phyloP scores from a whole-genome alignment of 768 basidiomycete genomes.

The Dendrothele bispora region DNA sequence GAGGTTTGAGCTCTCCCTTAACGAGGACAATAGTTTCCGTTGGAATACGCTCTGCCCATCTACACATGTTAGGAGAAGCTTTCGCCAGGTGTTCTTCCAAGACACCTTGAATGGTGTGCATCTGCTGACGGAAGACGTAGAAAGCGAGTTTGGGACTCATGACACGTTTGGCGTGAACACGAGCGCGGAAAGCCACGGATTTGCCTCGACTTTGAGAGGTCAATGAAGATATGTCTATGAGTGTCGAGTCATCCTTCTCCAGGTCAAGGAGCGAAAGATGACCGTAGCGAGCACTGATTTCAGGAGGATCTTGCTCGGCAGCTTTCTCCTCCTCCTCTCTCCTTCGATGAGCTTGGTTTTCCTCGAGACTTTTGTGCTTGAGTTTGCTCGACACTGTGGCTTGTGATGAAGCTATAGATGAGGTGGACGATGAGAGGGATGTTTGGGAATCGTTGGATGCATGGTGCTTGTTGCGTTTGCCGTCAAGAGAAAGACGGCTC shows the following conservation, averaged over 20 bases:
- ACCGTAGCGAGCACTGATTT: not conserved
- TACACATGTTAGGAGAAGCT: not conserved
- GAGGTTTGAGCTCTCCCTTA: not conserved
- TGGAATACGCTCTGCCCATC: not conserved
- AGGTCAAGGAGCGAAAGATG: not conserved
- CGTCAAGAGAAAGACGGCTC: no score
- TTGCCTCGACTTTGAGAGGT: not conserved
- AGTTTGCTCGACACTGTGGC: no score
- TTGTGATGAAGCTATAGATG: no score
- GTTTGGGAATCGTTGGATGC: no score
- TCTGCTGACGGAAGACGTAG: slow-evolving; percentile 16
- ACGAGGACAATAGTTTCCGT: slow-evolving; percentile 4
- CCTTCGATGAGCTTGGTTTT: no score
- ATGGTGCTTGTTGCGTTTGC: no score
- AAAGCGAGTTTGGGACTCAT: slow-evolving; percentile 13
- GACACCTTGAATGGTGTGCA: slow-evolving; percentile 18
- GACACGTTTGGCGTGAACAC: not conserved
- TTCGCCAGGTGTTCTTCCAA: slow-evolving; percentile 9
- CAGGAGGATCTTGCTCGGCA: not conserved
- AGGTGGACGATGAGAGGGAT: no score
- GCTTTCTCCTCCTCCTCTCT: not conserved
- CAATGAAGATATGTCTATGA: not conserved
- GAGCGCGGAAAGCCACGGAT: not conserved
- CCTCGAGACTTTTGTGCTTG: no score
- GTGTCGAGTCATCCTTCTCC: not conserved